These are phyloP conservation scores for Pythium brachiatum DNA, from an alignment of 352 stramenopile genomes.

Conservation along the genomic window DNA sequence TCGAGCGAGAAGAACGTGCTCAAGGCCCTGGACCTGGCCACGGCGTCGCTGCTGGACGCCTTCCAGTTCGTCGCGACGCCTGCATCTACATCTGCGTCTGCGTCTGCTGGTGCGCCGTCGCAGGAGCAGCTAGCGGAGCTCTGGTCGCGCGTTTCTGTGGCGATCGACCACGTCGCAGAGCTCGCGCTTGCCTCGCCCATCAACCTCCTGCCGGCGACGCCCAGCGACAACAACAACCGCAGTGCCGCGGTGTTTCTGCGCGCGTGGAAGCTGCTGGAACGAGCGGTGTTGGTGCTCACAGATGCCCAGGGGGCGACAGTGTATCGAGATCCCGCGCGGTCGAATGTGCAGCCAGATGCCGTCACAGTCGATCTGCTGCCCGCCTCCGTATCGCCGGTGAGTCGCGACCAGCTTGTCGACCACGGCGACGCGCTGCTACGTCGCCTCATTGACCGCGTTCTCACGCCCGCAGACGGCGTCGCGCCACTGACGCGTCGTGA, in stretches of 20 bases:
- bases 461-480: conserved; percentile 9
- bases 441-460: conserved; percentile 38
- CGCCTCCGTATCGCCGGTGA: conserved; percentile 32
- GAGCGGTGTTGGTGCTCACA: conserved; percentile 50
- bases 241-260: conserved; percentile 52
- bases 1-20: conserved; percentile 74
- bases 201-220: conserved; percentile 3
- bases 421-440: conserved; percentile 42
- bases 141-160: conserved; percentile 39
- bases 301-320: conserved; percentile 50
- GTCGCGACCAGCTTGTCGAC: conserved; percentile 35
- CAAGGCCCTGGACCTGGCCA: conserved; percentile 48
- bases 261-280: conserved; percentile 62
- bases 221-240: conserved; percentile 39
- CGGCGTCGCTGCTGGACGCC: conserved; percentile 33
- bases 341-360: conserved; percentile 68
- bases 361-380: conserved; percentile 55
- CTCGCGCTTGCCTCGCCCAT: conserved; percentile 36
- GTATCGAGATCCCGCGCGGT: conserved; percentile 70
- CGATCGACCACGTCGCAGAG: conserved; percentile 43
- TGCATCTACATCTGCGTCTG: conserved; percentile 7
- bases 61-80: conserved; percentile 36
- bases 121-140: conserved; percentile 17
- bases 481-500: conserved; percentile 42
- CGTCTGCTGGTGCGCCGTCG: conserved; percentile 6